Conservation (phyloP, 306 rosid species). For the Castanopsis chinensis region DNA sequence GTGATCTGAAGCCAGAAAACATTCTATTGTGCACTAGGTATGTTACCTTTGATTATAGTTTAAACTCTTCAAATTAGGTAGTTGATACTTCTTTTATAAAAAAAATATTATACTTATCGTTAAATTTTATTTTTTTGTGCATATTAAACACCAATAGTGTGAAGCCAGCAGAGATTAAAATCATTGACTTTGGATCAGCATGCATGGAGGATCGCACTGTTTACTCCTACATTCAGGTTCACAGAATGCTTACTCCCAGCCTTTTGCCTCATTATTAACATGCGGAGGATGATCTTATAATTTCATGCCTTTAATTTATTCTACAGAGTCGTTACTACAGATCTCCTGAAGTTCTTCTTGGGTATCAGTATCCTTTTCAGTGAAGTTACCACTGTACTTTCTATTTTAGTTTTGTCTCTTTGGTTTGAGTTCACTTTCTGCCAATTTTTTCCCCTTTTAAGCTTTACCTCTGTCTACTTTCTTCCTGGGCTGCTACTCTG, state of each 20-base stretch:
- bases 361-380: conserved; percentile 91
- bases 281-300: conserved; percentile 24
- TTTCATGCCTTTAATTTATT: conserved; percentile 15
- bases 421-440: neutral
- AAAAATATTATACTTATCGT: conserved; percentile 25
- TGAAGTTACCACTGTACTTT: conserved; percentile 17
- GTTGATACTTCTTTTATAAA: conserved; percentile 19
- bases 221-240: conserved; percentile 98
- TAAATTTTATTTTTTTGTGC: neutral
- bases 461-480: neutral
- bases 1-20: conserved; percentile 99
- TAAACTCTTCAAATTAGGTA: conserved; percentile 13
- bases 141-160: conserved; percentile 36
- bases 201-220: conserved; percentile 99
- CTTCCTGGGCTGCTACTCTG: neutral
- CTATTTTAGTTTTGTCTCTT: neutral
- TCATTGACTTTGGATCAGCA: conserved; percentile 99
- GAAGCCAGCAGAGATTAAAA: conserved; percentile 90
- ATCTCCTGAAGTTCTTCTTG: conserved; percentile 99
- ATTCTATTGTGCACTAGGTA: conserved; percentile 89
- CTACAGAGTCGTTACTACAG: conserved; percentile 98
- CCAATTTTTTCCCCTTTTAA: neutral
- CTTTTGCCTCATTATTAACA: conserved; percentile 17
- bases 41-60: conserved; percentile 34
- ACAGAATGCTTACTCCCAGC: conserved; percentile 9